phyloP scores from a whole-genome alignment of 352 stramenopile genomes.

The Ophiocytium majus region DNA sequence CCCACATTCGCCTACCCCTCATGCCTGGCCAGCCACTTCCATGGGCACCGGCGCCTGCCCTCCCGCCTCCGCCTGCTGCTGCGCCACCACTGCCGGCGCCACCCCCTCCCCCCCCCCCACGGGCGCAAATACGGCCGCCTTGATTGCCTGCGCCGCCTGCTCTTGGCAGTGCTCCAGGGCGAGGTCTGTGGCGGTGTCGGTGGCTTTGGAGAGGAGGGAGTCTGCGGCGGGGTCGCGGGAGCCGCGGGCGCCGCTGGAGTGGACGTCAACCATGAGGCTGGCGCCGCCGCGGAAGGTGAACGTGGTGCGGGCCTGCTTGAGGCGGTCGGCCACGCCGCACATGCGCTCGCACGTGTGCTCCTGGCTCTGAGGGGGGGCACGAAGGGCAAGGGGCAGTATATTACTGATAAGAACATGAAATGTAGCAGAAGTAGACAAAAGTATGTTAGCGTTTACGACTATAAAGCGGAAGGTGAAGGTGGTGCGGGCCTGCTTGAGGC shows the following conservation, averaged over 20 bases:
- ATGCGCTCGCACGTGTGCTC: not conserved
- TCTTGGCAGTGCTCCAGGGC: not conserved
- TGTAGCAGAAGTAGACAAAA: too few species aligned
- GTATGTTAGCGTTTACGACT: too few species aligned
- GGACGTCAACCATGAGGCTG: not conserved
- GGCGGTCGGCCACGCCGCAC: not conserved
- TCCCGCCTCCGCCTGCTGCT: too few species aligned
- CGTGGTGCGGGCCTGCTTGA: not conserved
- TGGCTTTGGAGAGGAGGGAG: not conserved
- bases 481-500: not conserved
- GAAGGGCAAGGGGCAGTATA: too few species aligned
- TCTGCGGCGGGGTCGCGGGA: not conserved
- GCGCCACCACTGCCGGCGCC: too few species aligned
- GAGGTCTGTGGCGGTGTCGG: not conserved
- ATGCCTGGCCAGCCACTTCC: too few species aligned
- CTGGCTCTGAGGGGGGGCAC: too few species aligned
- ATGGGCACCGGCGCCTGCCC: too few species aligned
- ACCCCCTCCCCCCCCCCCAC: too few species aligned
- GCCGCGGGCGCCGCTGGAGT: not conserved
- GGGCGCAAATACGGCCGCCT: not conserved
- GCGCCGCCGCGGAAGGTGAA: not conserved
- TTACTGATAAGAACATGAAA: too few species aligned
- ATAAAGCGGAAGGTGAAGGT: not conserved
- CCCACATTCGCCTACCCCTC: too few species aligned
- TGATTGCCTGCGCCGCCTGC: not conserved